phyloP scores from a whole-genome alignment of 1,284 basidiomycete species.

The Lentinus polychrous region DNA sequence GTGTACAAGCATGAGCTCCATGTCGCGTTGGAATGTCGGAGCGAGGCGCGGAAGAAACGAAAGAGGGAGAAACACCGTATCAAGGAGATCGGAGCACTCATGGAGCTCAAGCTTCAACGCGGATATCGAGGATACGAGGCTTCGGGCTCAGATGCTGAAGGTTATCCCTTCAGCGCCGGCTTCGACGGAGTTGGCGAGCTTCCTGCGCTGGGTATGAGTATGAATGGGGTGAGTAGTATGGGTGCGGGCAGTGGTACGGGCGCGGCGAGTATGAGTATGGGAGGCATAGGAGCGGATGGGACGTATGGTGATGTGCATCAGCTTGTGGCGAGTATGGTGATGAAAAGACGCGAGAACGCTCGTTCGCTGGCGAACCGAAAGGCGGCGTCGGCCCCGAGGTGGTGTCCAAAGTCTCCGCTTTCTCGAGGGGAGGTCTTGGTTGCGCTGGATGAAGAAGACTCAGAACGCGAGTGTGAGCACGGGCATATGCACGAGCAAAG shows the following conservation, averaged over 20 bases:
- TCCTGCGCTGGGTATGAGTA: too few species aligned
- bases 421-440: too few species aligned
- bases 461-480: too few species aligned
- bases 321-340: constrained; percentile 50
- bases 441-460: constrained; percentile 1
- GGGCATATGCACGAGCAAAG: too few species aligned
- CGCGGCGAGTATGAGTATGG: too few species aligned
- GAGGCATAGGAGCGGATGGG: constrained; percentile 15
- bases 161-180: too few species aligned
- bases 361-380: constrained; percentile 32
- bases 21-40: constrained; percentile 33
- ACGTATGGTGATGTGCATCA: constrained; percentile 28
- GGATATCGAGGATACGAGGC: constrained; percentile 2
- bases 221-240: too few species aligned
- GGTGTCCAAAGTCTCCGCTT: constrained; percentile 10
- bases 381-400: constrained; percentile 12
- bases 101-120: constrained; percentile 37
- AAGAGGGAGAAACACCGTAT: constrained; percentile 45
- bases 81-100: constrained; percentile 42
- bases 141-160: neutral
- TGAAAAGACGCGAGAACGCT: constrained; percentile 35
- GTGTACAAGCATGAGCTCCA: constrained; percentile 25
- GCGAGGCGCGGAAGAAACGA: constrained; percentile 36
- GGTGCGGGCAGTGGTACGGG: constrained; percentile 5
- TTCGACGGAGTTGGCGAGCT: too few species aligned